These are phyloP conservation scores for Calonectria leucothoes DNA, from an alignment of 2,329 filamentous ascomycete genomes.

Conservation along the genomic window DNA sequence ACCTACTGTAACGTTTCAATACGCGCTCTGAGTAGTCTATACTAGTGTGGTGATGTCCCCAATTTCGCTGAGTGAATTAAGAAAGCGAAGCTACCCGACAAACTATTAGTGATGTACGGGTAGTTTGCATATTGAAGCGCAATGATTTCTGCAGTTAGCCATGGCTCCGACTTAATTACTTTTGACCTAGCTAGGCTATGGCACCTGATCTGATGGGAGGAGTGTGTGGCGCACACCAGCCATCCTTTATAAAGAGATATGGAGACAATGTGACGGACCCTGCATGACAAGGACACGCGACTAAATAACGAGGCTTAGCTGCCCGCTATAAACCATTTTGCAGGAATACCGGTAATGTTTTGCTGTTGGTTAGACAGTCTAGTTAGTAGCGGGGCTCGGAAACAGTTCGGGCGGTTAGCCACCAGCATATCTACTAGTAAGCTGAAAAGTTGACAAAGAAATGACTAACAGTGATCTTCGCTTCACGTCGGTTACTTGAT, in stretches of 20 bases:
- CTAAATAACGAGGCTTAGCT: neutral
- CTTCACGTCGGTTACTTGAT: too few species aligned
- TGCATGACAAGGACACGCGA: neutral
- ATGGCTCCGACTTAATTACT: neutral
- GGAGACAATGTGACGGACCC: neutral
- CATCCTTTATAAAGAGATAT: neutral
- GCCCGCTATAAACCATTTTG: neutral
- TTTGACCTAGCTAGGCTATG: too few species aligned
- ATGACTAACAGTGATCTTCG: neutral
- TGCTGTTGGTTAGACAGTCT: neutral
- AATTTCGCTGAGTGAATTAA: neutral
- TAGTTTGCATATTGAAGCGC: neutral
- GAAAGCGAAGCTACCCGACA: neutral
- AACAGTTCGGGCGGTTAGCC: neutral
- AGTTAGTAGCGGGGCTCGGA: neutral
- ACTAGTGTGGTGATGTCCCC: neutral
- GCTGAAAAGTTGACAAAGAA: neutral
- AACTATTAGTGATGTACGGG: neutral
- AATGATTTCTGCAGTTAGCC: neutral
- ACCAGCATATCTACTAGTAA: neutral
- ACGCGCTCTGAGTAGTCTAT: neutral
- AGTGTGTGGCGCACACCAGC: neutral
- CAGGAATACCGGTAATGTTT: neutral
- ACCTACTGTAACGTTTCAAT: neutral
- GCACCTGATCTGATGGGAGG: neutral